Percentiles rank a stretch among this genome's conserved stretches.
phyloP scores from a whole-genome alignment of 2,329 filamentous ascomycete genomes.

The Colletotrichum sp. region DNA sequence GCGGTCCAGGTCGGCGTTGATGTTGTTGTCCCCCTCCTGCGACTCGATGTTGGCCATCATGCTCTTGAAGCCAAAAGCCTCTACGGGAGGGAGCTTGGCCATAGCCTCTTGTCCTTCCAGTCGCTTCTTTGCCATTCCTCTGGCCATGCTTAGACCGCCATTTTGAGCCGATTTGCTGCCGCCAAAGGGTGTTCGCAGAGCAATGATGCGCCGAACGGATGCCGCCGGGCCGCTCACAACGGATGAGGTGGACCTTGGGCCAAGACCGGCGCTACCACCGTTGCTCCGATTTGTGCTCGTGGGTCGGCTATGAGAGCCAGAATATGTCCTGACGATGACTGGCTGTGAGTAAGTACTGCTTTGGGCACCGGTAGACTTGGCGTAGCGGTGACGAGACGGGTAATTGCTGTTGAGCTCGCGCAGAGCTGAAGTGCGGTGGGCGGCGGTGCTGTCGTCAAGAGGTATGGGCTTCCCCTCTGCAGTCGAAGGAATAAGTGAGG shows the following conservation, averaged over 20 bases:
- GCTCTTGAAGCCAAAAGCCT: constrained; percentile 69
- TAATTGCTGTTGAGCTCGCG: constrained; percentile 65
- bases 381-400: constrained; percentile 61
- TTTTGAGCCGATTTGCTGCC: constrained; percentile 36
- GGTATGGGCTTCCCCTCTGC: constrained; percentile 61
- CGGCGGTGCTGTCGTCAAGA: constrained; percentile 60
- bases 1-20: constrained; percentile 64
- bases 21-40: constrained; percentile 46
- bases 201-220: constrained; percentile 24
- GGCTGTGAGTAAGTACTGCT: constrained; percentile 68
- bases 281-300: constrained; percentile 29
- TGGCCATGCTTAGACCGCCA: constrained; percentile 50
- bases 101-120: constrained; percentile 28
- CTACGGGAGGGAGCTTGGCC: constrained; percentile 62
- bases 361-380: constrained; percentile 60
- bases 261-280: background rate
- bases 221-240: constrained; percentile 19
- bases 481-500: constrained; percentile 58
- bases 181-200: constrained; percentile 30
- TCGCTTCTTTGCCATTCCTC: constrained; percentile 44
- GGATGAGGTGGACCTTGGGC: constrained; percentile 2
- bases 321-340: constrained; percentile 70
- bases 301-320: constrained; percentile 46
- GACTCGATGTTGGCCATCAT: constrained; percentile 63
- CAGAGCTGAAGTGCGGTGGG: constrained; percentile 63